phyloP scores from a whole-genome alignment of 2,329 filamentous ascomycete species.

The Seiridium cupressi region DNA sequence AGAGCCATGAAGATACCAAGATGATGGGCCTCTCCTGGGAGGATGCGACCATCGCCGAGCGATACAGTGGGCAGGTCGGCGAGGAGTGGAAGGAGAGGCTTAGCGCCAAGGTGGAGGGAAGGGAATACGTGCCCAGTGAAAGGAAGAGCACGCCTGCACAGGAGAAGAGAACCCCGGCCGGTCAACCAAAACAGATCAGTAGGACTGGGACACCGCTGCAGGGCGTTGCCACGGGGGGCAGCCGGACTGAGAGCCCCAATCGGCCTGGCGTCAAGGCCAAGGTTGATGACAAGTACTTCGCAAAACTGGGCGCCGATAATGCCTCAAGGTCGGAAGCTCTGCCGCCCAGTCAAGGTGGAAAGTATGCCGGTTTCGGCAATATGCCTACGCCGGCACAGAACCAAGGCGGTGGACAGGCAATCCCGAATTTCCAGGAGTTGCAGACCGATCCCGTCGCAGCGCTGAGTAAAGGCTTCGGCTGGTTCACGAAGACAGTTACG shows the following conservation, averaged over 20 bases:
- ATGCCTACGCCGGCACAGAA: slow-evolving; percentile 55
- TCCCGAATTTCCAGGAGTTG: slow-evolving; percentile 80
- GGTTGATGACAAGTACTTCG: slow-evolving; percentile 87
- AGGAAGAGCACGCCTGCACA: slow-evolving; percentile 44
- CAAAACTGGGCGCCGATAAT: slow-evolving; percentile 80
- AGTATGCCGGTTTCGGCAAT: slow-evolving; percentile 88
- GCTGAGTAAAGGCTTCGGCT: slow-evolving; percentile 88
- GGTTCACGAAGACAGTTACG: slow-evolving; percentile 83
- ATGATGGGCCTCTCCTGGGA: slow-evolving; percentile 74
- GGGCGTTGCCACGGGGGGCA: slow-evolving; percentile 33
- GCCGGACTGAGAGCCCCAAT: slow-evolving; percentile 38
- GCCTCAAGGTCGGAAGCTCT: slow-evolving; percentile 70
- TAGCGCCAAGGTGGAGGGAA: slow-evolving; percentile 81
- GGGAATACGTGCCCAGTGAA: slow-evolving; percentile 76
- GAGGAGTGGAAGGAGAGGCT: slow-evolving; percentile 95
- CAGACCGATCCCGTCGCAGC: slow-evolving; percentile 88
- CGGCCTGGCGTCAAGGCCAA: slow-evolving; percentile 49
- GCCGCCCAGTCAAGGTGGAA: slow-evolving; percentile 87
- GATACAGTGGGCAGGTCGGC: slow-evolving; percentile 85
- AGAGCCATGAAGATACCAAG: slow-evolving; percentile 65
- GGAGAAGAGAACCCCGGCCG: slow-evolving; percentile 25
- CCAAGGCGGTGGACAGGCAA: slow-evolving; percentile 34
- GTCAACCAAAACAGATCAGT: slow-evolving; percentile 29
- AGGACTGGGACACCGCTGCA: slow-evolving; percentile 36
- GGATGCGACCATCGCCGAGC: slow-evolving; percentile 83